phyloP scores from a whole-genome alignment of 768 basidiomycete species.

The Flagelloscypha sp. region DNA sequence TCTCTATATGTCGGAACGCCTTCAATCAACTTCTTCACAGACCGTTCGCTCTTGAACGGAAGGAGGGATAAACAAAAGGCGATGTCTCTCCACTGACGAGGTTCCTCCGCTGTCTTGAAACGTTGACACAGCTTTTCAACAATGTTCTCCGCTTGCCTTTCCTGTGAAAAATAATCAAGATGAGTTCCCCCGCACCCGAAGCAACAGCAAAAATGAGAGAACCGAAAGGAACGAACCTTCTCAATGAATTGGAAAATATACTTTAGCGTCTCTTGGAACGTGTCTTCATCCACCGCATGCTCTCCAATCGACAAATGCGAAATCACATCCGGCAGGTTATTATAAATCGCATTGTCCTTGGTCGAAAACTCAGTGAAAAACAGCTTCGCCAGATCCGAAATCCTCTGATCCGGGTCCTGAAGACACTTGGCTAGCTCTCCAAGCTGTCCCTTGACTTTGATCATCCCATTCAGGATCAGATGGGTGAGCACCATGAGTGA shows the following conservation, averaged over 20 bases:
- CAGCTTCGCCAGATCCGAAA: constrained; percentile 91
- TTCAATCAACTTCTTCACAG: constrained; percentile 93
- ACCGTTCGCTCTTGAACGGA: constrained; percentile 95
- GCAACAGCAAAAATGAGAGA: neutral
- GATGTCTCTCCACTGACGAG: constrained; percentile 96
- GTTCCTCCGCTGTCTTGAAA: constrained; percentile 80
- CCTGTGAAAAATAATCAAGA: constrained; percentile 36
- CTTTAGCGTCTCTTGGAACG: constrained; percentile 85
- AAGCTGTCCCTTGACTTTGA: constrained; percentile 98
- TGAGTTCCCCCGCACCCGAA: neutral
- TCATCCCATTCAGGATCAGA: constrained; percentile 96
- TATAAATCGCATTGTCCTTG: constrained; percentile 98
- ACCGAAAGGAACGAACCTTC: constrained; percentile 51
- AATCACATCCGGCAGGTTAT: constrained; percentile 97
- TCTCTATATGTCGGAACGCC: constrained; percentile 90
- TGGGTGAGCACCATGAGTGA: constrained; percentile 98
- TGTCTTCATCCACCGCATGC: constrained; percentile 87
- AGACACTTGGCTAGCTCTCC: constrained; percentile 99
- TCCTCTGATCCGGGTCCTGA: constrained; percentile 80
- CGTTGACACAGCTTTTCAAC: constrained; percentile 97
- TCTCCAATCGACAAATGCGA: constrained; percentile 87
- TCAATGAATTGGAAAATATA: constrained; percentile 97
- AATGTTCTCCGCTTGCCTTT: constrained; percentile 96
- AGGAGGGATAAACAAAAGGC: constrained; percentile 90
- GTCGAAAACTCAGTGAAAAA: constrained; percentile 96